phyloP scores from a whole-genome alignment of 1,139 yeast species.

The Suhomyces wounanorum region DNA sequence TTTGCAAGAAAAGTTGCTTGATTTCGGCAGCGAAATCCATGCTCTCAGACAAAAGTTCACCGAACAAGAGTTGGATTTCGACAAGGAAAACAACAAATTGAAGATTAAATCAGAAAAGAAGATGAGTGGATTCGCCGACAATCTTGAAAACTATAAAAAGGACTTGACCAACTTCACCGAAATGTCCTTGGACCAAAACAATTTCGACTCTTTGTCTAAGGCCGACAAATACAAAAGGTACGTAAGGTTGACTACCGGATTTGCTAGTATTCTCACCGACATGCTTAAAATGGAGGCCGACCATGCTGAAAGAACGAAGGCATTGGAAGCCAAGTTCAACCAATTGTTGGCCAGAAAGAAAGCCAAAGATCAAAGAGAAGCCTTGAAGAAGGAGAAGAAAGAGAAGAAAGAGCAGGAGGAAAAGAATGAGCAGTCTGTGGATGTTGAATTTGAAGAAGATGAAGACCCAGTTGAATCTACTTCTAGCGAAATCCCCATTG shows the following conservation, averaged over 20 bases:
- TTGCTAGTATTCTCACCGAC: constrained; percentile 38
- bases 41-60: constrained; percentile 44
- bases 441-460: constrained; percentile 10
- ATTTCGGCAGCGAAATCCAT: constrained; percentile 46
- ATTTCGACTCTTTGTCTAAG: constrained; percentile 32
- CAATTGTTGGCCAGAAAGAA: constrained; percentile 38
- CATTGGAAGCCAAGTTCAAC: constrained; percentile 37
- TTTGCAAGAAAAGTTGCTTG: constrained; percentile 47
- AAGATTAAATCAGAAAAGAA: constrained; percentile 37
- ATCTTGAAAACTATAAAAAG: constrained; percentile 37
- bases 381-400: constrained; percentile 24
- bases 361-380: constrained; percentile 39
- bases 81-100: constrained; percentile 48
- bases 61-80: constrained; percentile 48
- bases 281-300: constrained; percentile 35
- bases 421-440: constrained; percentile 4
- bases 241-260: constrained; percentile 35
- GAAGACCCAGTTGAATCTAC: constrained; percentile 2
- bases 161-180: constrained; percentile 33
- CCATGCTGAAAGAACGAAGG: constrained; percentile 43
- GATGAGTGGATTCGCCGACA: constrained; percentile 35
- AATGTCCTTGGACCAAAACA: constrained; percentile 27
- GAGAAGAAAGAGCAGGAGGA: constrained; percentile 10
- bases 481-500: not conserved
- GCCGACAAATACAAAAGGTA: constrained; percentile 37